These are phyloP conservation scores for Gossypium gossypioides DNA, from an alignment of 441 rosid species.

Conservation along the genomic window DNA sequence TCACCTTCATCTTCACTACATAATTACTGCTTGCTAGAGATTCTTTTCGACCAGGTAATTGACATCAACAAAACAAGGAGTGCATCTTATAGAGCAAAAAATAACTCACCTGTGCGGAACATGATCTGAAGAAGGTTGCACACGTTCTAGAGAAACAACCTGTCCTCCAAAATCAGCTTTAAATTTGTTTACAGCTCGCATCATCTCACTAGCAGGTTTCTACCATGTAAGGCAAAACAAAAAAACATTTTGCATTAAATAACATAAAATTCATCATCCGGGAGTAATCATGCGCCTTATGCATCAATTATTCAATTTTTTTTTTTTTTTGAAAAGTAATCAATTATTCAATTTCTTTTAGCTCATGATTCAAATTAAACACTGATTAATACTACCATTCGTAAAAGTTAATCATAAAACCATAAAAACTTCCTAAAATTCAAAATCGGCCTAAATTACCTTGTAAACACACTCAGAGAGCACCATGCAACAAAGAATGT, in stretches of 20 bases:
- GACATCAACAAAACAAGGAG: neutral
- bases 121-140: slow-evolving; percentile 90
- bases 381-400: neutral
- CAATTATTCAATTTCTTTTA: neutral
- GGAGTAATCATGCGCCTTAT: neutral
- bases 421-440: neutral
- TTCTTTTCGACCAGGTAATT: neutral
- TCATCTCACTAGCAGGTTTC: slow-evolving; percentile 83
- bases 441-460: slow-evolving; percentile 11
- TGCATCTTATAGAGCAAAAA: neutral
- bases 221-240: slow-evolving; percentile 18
- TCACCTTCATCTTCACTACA: neutral
- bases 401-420: neutral
- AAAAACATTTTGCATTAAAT: neutral
- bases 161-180: slow-evolving; percentile 94
- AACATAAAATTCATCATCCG: neutral
- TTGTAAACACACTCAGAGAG: slow-evolving; percentile 90
- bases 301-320: neutral
- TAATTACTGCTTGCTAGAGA: neutral
- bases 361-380: neutral
- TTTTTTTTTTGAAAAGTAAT: neutral
- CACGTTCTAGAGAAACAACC: slow-evolving; percentile 71
- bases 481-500: slow-evolving; percentile 91
- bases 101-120: slow-evolving; percentile 70
- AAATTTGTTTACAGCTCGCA: slow-evolving; percentile 83